A percentile compares a stretch with the other conserved stretches of the same genome.
These are phyloP conservation scores for Pascua sp. DNA, from an alignment of 1,284 basidiomycete species.

Conservation along the genomic window DNA sequence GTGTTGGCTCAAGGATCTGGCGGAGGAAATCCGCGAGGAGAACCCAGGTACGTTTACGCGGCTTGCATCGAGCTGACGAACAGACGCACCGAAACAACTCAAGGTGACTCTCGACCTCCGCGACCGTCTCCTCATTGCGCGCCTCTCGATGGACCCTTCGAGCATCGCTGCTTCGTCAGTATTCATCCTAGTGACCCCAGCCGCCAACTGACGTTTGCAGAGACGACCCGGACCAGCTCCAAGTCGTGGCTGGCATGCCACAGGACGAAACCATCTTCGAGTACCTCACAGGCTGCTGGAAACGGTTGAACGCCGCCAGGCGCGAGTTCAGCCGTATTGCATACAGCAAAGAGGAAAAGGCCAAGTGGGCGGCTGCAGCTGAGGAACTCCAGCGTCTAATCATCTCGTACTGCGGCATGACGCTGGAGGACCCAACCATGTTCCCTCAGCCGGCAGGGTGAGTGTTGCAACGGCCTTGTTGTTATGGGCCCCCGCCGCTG, in stretches of 20 bases:
- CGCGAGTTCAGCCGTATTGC: slow-evolving; percentile 62
- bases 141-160: slow-evolving; percentile 76
- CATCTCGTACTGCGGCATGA: slow-evolving; percentile 85
- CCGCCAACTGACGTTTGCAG: slow-evolving; percentile 46
- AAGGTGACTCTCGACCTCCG: slow-evolving; percentile 30
- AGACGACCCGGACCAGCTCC: slow-evolving; percentile 77
- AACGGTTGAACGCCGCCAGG: slow-evolving; percentile 64
- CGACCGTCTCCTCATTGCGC: slow-evolving; percentile 71
- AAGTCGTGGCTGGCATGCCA: slow-evolving; percentile 72
- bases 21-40: slow-evolving; percentile 68
- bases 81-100: slow-evolving; percentile 25
- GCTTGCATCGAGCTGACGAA: slow-evolving; percentile 2
- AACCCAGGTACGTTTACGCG: slow-evolving; percentile 54
- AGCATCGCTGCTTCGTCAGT: slow-evolving; percentile 55
- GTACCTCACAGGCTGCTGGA: slow-evolving; percentile 89
- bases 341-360: slow-evolving; percentile 61
- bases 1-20: slow-evolving; percentile 78
- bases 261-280: slow-evolving; percentile 79
- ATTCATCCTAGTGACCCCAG: background rate
- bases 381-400: slow-evolving; percentile 74
- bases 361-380: slow-evolving; percentile 60
- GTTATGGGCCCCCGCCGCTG: too few relatives aligned
- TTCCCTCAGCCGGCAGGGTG: slow-evolving; percentile 80
- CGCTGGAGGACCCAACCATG: slow-evolving; percentile 83
- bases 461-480: slow-evolving; percentile 33